These are phyloP conservation scores for Lepiota brunneoincarnata DNA, from an alignment of 768 basidiomycete genomes.

Conservation along the genomic window DNA sequence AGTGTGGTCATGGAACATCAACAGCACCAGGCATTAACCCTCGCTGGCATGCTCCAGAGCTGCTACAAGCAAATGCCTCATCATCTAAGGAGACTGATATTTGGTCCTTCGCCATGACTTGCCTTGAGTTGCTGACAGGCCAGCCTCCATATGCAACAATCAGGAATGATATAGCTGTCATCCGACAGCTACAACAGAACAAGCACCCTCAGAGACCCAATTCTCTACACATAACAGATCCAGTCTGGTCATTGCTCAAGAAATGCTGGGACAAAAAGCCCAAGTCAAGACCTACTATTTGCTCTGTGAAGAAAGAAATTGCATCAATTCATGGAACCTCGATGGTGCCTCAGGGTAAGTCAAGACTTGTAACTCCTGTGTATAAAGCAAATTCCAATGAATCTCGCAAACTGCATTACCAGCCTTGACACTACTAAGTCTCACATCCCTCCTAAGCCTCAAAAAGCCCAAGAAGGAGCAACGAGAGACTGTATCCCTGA, in stretches of 20 bases:
- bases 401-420: too few species aligned
- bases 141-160: slow-evolving; percentile 34
- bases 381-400: too few species aligned
- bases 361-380: too few species aligned
- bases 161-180: slow-evolving; percentile 29
- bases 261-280: slow-evolving; percentile 43
- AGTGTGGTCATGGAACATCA: slow-evolving; percentile 28
- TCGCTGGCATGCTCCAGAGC: slow-evolving; percentile 42
- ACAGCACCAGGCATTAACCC: slow-evolving; percentile 25
- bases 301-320: slow-evolving; percentile 26
- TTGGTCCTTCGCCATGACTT: slow-evolving; percentile 49
- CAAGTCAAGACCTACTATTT: slow-evolving; percentile 35
- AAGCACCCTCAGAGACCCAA: slow-evolving; percentile 36
- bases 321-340: slow-evolving; percentile 19
- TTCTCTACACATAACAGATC: slow-evolving; percentile 30
- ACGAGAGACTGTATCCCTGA: too few species aligned
- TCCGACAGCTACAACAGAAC: slow-evolving; percentile 31
- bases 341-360: neutral
- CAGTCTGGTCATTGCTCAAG: slow-evolving; percentile 41
- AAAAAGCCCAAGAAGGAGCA: too few species aligned
- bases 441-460: too few species aligned
- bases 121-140: slow-evolving; percentile 44
- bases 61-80: slow-evolving; percentile 26
- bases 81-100: slow-evolving; percentile 39
- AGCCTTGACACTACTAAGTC: too few species aligned